These are phyloP conservation scores for Centella asiatica DNA, from an alignment of 129 eudicot species.

Conservation along the genomic window DNA sequence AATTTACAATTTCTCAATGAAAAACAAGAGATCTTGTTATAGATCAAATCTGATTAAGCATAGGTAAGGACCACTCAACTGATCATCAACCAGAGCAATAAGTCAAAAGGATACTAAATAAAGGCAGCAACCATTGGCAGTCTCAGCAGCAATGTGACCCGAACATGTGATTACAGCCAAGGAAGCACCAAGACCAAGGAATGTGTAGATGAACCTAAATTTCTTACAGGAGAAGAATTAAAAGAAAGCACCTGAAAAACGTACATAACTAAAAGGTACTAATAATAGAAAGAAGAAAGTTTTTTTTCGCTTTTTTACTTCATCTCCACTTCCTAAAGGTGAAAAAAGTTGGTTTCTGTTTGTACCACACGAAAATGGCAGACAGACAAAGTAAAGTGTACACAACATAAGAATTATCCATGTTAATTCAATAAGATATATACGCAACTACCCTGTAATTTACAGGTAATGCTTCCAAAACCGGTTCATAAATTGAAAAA, in stretches of 20 bases:
- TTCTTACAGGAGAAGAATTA: background rate
- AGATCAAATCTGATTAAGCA: no score
- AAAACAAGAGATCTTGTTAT: background rate
- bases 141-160: conserved; percentile 90
- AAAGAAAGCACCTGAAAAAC: background rate
- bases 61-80: background rate
- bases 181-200: conserved; percentile 62
- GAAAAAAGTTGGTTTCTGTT: background rate
- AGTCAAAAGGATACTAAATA: conserved; percentile 65
- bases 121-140: conserved; percentile 78
- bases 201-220: conserved; percentile 78
- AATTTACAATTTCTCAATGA: background rate
- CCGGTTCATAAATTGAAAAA: no score
- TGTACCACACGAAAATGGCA: no score
- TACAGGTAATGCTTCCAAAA: no score
- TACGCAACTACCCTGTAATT: no score
- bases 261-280: background rate
- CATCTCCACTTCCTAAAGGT: background rate
- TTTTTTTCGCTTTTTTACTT: background rate
- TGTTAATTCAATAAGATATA: background rate
- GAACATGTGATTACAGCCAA: conserved; percentile 67
- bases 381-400: background rate
- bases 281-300: no score
- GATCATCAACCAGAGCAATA: background rate
- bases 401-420: background rate